These are phyloP conservation scores for Diaporthe australafricana DNA, from an alignment of 2,329 filamentous ascomycete species.

Conservation along the genomic window DNA sequence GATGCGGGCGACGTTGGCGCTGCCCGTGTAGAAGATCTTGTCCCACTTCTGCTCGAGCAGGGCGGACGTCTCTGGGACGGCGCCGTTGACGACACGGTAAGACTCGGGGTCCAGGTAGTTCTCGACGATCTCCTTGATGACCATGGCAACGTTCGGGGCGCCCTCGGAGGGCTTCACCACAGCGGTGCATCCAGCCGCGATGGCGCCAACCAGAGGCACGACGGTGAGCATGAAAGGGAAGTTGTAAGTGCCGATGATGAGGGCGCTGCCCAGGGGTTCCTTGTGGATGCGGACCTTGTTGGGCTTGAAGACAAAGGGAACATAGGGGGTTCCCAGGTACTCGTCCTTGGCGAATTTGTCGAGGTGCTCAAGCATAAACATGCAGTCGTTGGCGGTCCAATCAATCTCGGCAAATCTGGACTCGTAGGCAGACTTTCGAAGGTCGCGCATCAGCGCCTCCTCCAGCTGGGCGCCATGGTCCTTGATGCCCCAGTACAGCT, in stretches of 20 bases:
- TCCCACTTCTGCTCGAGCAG: constrained; percentile 93
- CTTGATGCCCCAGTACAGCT: constrained; percentile 92
- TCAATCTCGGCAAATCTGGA: constrained; percentile 78
- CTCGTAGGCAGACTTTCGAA: constrained; percentile 84
- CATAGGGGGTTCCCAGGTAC: constrained; percentile 68
- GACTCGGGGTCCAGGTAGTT: constrained; percentile 80
- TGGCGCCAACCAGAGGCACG: constrained; percentile 86
- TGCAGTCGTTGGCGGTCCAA: constrained; percentile 84
- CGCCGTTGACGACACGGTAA: constrained; percentile 85
- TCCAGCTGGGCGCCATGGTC: constrained; percentile 80
- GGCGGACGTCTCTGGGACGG: constrained; percentile 81
- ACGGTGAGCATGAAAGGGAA: constrained; percentile 88
- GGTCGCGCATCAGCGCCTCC: constrained; percentile 81
- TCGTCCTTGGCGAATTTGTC: constrained; percentile 88
- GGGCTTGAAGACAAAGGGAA: constrained; percentile 74
- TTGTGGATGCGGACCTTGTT: constrained; percentile 83
- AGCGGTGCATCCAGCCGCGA: constrained; percentile 90
- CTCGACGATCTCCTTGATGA: constrained; percentile 83
- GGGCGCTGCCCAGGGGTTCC: constrained; percentile 84
- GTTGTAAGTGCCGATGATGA: constrained; percentile 95
- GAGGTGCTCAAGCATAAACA: constrained; percentile 82
- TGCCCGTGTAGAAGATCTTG: constrained; percentile 98
- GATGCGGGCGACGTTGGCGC: constrained; percentile 82
- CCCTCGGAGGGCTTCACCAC: constrained; percentile 92
- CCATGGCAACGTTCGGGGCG: constrained; percentile 79